These are phyloP conservation scores for Pezicula radicicola DNA, from an alignment of 2,329 filamentous ascomycete genomes.

Conservation along the genomic window DNA sequence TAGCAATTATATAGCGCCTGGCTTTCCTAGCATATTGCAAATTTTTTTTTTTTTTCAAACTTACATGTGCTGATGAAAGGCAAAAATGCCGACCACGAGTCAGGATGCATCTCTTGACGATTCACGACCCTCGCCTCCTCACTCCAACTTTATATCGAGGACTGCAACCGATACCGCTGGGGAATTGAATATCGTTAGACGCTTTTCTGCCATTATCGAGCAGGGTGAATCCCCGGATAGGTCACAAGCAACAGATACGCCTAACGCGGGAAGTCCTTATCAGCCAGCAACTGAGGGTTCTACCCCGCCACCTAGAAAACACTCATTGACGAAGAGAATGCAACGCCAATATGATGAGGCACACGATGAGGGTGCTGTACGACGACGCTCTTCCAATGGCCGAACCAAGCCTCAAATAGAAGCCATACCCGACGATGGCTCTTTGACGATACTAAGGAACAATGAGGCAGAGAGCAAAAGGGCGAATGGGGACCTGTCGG, in stretches of 20 bases:
- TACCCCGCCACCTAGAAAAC: constrained; percentile 18
- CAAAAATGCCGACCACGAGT: not conserved
- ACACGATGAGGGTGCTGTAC: constrained; percentile 5
- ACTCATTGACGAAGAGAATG: constrained; percentile 20
- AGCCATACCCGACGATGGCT: constrained; percentile 10
- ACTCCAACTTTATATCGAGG: constrained; percentile 40
- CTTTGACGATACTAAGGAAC: constrained; percentile 21
- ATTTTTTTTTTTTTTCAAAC: not conserved
- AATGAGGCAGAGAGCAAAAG: constrained; percentile 22
- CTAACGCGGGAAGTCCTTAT: constrained; percentile 17
- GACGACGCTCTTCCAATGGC: constrained; percentile 8
- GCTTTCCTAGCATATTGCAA: not conserved
- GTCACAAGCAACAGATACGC: not conserved
- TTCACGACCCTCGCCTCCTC: constrained; percentile 12
- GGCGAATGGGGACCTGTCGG: constrained; percentile 27
- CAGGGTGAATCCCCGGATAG: not conserved
- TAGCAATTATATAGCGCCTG: not conserved
- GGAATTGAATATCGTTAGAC: constrained; percentile 34
- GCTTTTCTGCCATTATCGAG: constrained; percentile 23
- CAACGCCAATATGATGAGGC: constrained; percentile 15
- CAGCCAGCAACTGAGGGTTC: constrained; percentile 21
- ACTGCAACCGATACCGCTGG: constrained; percentile 41
- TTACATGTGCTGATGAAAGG: not conserved
- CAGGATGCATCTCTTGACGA: not conserved
- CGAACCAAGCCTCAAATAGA: constrained; percentile 5